A percentile compares a stretch with the other conserved stretches of the same genome.
Conservation (phyloP, 345 rosid genomes). For the Salix koriyanagi region DNA sequence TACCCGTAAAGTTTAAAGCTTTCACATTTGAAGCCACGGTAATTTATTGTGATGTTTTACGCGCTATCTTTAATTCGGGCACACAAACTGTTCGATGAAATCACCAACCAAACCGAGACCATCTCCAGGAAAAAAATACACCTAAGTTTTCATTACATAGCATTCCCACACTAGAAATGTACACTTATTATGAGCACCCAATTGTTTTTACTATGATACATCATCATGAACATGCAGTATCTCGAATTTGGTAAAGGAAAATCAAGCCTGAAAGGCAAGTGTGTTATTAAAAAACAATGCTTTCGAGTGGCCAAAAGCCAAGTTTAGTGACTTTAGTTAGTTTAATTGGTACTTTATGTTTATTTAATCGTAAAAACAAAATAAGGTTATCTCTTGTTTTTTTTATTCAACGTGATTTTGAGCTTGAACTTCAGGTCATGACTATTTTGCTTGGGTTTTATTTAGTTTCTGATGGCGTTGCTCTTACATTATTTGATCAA, state of each 20-base stretch:
- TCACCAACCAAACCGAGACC: slow-evolving; percentile 13
- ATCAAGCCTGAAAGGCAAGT: slow-evolving; percentile 17
- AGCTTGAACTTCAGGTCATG: slow-evolving; percentile 18
- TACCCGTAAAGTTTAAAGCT: too few relatives aligned
- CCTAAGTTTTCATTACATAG: background rate
- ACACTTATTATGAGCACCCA: background rate
- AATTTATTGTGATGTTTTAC: background rate
- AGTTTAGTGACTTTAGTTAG: slow-evolving; percentile 24
- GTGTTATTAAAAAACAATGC: slow-evolving; percentile 20
- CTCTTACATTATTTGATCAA: slow-evolving; percentile 24
- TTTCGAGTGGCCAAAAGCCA: slow-evolving; percentile 11
- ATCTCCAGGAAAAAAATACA: background rate
- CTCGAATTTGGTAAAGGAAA: slow-evolving; percentile 14
- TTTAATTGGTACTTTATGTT: slow-evolving; percentile 16
- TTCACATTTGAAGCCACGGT: too few relatives aligned
- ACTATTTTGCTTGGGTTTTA: slow-evolving; percentile 19
- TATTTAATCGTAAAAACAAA: slow-evolving; percentile 7
- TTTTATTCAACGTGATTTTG: slow-evolving; percentile 24
- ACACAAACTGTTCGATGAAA: slow-evolving; percentile 21
- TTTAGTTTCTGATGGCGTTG: slow-evolving; percentile 7
- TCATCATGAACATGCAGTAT: slow-evolving; percentile 24
- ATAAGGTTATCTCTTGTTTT: slow-evolving; percentile 17
- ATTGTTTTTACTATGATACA: background rate
- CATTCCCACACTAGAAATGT: background rate
- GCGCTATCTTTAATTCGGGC: background rate